Base-by-base conservation (phyloP, 1,139 yeast species). In the Hemisphaericaspora xylanilytica region DNA sequence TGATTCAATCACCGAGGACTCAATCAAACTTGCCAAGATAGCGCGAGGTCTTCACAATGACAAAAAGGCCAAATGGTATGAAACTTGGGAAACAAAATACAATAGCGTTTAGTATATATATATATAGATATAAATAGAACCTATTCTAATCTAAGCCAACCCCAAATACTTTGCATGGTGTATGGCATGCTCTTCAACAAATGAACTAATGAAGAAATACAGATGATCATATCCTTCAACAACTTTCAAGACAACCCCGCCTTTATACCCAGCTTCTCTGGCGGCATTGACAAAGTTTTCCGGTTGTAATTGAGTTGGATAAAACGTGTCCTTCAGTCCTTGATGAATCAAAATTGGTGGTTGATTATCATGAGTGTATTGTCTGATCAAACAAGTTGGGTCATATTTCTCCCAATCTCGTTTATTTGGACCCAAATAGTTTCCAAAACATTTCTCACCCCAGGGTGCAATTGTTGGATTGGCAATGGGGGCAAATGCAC, bases 191-290 rank as follows among this genome's bases (percentile, higher is more conserved):
- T 82, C 88, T 44, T 78, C 85, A 17, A 85, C 86, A 60, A 89
- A 90, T 0, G 88, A 64, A 42, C 94, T 76, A 45, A 92, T 75
- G 60, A 89, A 92, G 61, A 77, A 92, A 66, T 90, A 92, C 38
- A 90, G 83, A 57, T 92, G 98, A 56, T 92, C 97, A 56, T 82
- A 90, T 2, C 92, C 96, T 3, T 85, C 90, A 21, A 78, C 96
- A 35, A 80, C 58, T 28, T 80, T 67, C 42, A 87, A 61, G 33
- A 76, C 69, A 44, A 90, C 71, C 39, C 78, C 72, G 3, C 81
- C 85, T 42, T 77, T 78, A 64, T 82, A 82, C 9, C 63, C 60
- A 1, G 85, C 67, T 38, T 73, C 73, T 49, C 73, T 61, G 2
- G 85, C 76, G 1, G 95, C 95, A 31, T 73, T 75, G 7, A 71